phyloP scores from a whole-genome alignment of 2,329 filamentous ascomycete genomes.

The Pseudopyricularia cyperi region DNA sequence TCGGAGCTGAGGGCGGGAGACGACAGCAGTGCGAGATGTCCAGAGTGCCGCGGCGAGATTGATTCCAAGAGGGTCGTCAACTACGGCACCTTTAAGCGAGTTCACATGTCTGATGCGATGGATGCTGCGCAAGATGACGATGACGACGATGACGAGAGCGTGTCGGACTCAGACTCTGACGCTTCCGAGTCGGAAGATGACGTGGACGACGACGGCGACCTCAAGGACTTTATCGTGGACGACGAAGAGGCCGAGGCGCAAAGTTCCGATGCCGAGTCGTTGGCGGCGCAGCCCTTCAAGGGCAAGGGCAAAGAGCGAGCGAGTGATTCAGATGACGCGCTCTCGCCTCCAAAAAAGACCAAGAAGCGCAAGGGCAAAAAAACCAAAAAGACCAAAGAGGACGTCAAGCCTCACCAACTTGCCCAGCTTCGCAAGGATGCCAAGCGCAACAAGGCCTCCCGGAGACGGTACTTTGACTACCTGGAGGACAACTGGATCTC shows the following conservation, averaged over 20 bases:
- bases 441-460: conserved; percentile 48
- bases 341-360: conserved; percentile 13
- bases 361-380: conserved; percentile 17
- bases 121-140: conserved; percentile 4
- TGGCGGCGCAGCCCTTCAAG: not conserved
- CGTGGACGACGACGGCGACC: conserved; percentile 21
- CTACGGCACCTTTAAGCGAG: conserved; percentile 58
- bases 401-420: conserved; percentile 22
- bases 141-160: conserved; percentile 3
- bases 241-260: conserved; percentile 3
- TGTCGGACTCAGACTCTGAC: conserved; percentile 8
- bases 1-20: conserved; percentile 27
- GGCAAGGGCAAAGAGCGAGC: not conserved
- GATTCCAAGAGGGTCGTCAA: conserved; percentile 60
- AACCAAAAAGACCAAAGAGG: conserved; percentile 30
- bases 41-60: conserved; percentile 58
- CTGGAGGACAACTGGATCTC: conserved; percentile 57
- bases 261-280: not conserved
- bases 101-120: conserved; percentile 45
- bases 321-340: conserved; percentile 5
- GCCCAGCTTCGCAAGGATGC: conserved; percentile 50
- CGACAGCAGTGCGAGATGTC: conserved; percentile 33
- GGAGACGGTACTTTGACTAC: conserved; percentile 55
- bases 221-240: conserved; percentile 42
- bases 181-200: conserved; percentile 13